Evolutionary conservation across 306 rosid genomes (phyloP).

Genomic region (Vachellia collinsii): DNA sequence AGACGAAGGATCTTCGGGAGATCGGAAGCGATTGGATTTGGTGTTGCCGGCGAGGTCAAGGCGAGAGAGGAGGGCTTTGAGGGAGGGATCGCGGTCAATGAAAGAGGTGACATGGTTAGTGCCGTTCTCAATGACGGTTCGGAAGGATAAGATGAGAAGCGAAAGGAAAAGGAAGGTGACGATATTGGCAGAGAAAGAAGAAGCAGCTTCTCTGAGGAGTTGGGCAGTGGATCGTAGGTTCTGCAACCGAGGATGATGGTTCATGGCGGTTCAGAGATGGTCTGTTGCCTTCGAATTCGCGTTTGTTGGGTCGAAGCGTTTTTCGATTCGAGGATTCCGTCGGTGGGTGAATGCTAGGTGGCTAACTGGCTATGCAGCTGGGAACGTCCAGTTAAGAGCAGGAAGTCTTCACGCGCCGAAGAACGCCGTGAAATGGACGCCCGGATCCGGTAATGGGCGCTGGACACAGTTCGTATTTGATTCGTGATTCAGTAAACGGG

Average conservation of each 20-base stretch:
- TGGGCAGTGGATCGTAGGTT: slow-evolving; percentile 70
- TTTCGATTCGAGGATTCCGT: slow-evolving; percentile 11
- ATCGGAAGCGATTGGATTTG: slow-evolving; percentile 26
- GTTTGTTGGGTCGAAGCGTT: not conserved
- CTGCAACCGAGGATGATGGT: slow-evolving; percentile 65
- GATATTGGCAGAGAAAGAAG: slow-evolving; percentile 55
- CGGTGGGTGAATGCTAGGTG: slow-evolving; percentile 24
- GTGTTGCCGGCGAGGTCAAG: slow-evolving; percentile 65
- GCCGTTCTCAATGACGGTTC: slow-evolving; percentile 71
- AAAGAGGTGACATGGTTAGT: slow-evolving; percentile 70
- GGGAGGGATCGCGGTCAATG: slow-evolving; percentile 89
- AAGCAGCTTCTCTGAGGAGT: slow-evolving; percentile 55
- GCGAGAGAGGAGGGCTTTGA: slow-evolving; percentile 74
- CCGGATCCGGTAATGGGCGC: not conserved
- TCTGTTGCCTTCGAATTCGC: not conserved
- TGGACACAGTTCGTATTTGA: not conserved
- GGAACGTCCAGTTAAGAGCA: not conserved
- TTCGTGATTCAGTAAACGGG: not conserved
- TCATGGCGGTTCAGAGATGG: slow-evolving; percentile 52
- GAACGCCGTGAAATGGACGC: slow-evolving; percentile 4
- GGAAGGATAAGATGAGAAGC: slow-evolving; percentile 76
- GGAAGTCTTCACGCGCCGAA: not conserved
- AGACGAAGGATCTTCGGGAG: slow-evolving; percentile 39
- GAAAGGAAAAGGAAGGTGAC: slow-evolving; percentile 78
- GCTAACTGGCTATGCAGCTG: slow-evolving; percentile 23